Evolutionary conservation across 176 grass and related monocot species (phyloP).

Genomic region (Eleusine indica): DNA sequence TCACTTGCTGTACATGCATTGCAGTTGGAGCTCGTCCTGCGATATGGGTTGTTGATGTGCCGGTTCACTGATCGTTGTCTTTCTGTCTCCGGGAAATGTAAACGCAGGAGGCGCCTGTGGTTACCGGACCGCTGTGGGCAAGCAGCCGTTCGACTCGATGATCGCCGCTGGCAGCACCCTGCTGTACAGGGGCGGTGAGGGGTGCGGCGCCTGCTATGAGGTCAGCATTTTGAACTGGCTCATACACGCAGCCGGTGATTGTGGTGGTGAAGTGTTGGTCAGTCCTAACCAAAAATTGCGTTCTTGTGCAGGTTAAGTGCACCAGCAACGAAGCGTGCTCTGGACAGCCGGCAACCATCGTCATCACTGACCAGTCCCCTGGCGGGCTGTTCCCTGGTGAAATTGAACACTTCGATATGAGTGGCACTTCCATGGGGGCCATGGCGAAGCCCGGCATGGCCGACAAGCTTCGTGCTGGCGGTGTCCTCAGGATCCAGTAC

Average conservation of each 20-base stretch:
- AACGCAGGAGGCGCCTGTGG: constrained; percentile 83
- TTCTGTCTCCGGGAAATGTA: neutral
- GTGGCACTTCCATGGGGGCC: constrained; percentile 75
- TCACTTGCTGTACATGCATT: neutral
- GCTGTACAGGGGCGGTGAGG: constrained; percentile 65
- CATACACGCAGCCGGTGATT: neutral
- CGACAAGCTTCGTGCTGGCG: constrained; percentile 62
- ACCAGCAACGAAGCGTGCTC: constrained; percentile 52
- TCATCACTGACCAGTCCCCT: constrained; percentile 69
- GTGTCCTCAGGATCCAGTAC: constrained; percentile 63
- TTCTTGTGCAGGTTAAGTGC: constrained; percentile 66
- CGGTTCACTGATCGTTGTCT: neutral
- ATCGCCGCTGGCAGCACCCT: constrained; percentile 64
- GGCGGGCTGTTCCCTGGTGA: constrained; percentile 47
- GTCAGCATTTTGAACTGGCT: constrained; percentile 33
- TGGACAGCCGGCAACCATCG: constrained; percentile 64
- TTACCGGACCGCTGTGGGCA: constrained; percentile 63
- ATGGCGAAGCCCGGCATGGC: constrained; percentile 60
- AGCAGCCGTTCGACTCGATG: constrained; percentile 66
- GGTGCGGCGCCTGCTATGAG: constrained; percentile 91
- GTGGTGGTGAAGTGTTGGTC: neutral
- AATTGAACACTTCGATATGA: constrained; percentile 75
- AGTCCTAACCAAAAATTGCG: constrained; percentile 16
- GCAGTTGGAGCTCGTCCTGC: neutral
- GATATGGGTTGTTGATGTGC: neutral